Base-by-base conservation (phyloP, 1,284 basidiomycete genomes). In the Trametes hirsuta region DNA sequence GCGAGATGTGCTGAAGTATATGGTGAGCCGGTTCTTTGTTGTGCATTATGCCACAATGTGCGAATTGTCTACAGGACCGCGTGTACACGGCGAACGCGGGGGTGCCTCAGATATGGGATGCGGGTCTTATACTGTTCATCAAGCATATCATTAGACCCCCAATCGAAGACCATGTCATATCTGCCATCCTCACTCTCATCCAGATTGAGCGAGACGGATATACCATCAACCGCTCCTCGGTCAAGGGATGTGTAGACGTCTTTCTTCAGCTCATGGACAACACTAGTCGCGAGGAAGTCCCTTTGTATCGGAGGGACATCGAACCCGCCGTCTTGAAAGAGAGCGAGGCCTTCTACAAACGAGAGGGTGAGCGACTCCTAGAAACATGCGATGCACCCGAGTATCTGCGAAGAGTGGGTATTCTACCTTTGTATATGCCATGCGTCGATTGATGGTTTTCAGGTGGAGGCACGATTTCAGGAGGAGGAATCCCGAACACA, bases 1-100 rank as follows among this genome's bases (percentile, higher is more conserved):
- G 59, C 86, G 90, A 40, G 95, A 96, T 72, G 87, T 99, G 37
- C 80, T 99, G 66, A 94, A 93, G 71, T 99, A 99, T 74, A 97
- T 99, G 92, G 97, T 96, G 68, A 68, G 86, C 74, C 39, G 8
- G n/a, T 24, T 22, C 40, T 21, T 34, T 39, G 24, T 37, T 8
- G 46, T 11, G 11, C 44, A 11, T 21, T 40, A n/a, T 15, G 2
- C 21, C 37, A 36, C 47, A 39, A 37, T 49, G 34, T 55, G n/a
- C 25, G n/a, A 56, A 39, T 46, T 67, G 1, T 49, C 42, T 52
- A n/a, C 72, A 97, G 96, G 96, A 98, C 79, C 91, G 93, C 48
- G 90, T 93, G 6, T 92, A 96, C 71, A 89, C 91, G 0, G 84
- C 85, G 60, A 74, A 81, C 22, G 87, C 87, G 35, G 78, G 82